Evolutionary conservation across 2,329 filamentous ascomycete species (phyloP).

Genomic region (Rhinocladiella similis): DNA sequence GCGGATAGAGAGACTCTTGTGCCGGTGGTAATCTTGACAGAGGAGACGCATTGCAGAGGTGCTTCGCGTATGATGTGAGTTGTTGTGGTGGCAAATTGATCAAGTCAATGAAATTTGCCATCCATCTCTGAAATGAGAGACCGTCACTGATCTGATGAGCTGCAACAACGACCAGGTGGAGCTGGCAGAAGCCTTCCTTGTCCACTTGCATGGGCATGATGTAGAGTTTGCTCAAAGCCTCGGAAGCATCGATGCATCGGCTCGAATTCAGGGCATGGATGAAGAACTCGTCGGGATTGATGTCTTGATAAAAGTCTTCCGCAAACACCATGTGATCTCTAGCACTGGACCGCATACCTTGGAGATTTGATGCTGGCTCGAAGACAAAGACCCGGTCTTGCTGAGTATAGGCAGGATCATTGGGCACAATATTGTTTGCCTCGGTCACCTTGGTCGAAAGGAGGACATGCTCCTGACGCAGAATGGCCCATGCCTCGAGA

Average conservation of each 20-base stretch:
- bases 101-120: constrained; percentile 23
- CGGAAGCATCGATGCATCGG: constrained; percentile 19
- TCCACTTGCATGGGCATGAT: constrained; percentile 17
- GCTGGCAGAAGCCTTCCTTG: constrained; percentile 1
- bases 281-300: constrained; percentile 23
- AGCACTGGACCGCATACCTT: constrained; percentile 12
- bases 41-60: constrained; percentile 5
- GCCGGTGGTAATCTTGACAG: constrained; percentile 22
- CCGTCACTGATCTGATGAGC: constrained; percentile 28
- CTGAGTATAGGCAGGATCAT: not conserved
- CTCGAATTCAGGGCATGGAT: constrained; percentile 23
- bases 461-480: constrained; percentile 25
- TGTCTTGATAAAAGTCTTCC: constrained; percentile 16
- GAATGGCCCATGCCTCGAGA: constrained; percentile 19
- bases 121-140: constrained; percentile 25
- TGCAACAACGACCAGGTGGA: constrained; percentile 19
- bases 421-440: not conserved
- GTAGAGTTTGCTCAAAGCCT: constrained; percentile 21
- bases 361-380: constrained; percentile 1
- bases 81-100: constrained; percentile 3
- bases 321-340: constrained; percentile 15
- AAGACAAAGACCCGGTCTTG: constrained; percentile 25
- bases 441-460: constrained; percentile 15
- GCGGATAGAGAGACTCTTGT: constrained; percentile 27
- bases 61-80: constrained; percentile 2